phyloP scores from a whole-genome alignment of 202 grass and related monocot genomes.

The Schoenoplectus triqueter region DNA sequence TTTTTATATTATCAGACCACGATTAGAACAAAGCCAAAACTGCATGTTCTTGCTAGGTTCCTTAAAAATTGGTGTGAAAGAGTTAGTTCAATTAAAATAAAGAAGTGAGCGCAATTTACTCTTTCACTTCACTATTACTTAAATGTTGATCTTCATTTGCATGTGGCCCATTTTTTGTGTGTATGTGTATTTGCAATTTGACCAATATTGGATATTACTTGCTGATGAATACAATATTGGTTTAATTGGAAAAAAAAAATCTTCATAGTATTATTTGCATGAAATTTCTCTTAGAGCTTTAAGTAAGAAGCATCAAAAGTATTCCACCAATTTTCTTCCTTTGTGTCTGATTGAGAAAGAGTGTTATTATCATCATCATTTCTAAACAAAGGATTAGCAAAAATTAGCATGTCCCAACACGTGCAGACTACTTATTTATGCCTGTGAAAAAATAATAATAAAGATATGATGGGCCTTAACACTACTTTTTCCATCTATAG shows the following conservation, averaged over 20 bases:
- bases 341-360: no score
- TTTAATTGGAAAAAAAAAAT: no score
- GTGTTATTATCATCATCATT: no score
- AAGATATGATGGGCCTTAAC: background rate
- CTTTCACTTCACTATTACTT: background rate
- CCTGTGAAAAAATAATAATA: no score
- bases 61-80: background rate
- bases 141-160: background rate
- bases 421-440: no score
- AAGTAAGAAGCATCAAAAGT: no score
- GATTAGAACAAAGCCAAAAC: background rate
- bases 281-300: no score
- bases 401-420: no score
- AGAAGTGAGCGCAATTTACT: background rate
- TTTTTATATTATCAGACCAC: conserved; percentile 14
- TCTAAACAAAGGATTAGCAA: no score
- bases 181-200: background rate
- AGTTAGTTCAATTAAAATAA: background rate
- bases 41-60: background rate
- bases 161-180: background rate
- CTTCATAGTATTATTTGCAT: no score
- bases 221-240: background rate
- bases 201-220: background rate
- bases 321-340: no score
- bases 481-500: background rate